Base-by-base conservation (phyloP, 495 filamentous ascomycete genomes). In the Hypoxylon fragiforme region DNA sequence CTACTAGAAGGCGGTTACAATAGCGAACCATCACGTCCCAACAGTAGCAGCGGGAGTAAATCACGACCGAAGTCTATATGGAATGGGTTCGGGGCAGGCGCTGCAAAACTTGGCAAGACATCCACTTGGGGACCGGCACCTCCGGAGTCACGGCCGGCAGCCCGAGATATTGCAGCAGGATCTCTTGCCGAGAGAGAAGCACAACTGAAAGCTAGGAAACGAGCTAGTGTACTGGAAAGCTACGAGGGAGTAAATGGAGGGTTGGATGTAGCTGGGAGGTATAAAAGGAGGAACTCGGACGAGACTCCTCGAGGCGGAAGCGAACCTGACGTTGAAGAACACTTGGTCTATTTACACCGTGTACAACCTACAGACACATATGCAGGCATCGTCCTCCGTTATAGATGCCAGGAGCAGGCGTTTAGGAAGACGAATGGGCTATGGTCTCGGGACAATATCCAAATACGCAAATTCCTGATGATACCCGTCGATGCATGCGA, bases 371-470 rank as follows among this genome's bases (percentile, higher is more conserved):
- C 79, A 22, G 95, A 97, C 64, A 96, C 89, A 9, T 83, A 96
- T 50, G 90, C 90, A 1, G 92, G 94, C 2, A 85, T 98, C 14
- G 87, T 89, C 19, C 89, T 98, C 35, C 87, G 84, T 54, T 98
- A 94, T 70, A 87, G 87, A 56, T 96, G 91, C 62, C 82, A 86
- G 51, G 79, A 88, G 37, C 84, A 87, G 20, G 77, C 88, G 0
- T 88, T 98, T 50, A 74, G 87, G 18, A 91, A 90, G 65, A 88
- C 90, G 19, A 98, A 98, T 64, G 83, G 92, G 13, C 81, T 98
- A 59, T 97, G 94, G 94, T 89, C 90, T 6, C 89, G 89, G 51
- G 95, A 97, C 66, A 86, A 81, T 47, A 87, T 96, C 28, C 92
- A 96, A 65, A 81, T 83, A 44, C 84, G 91, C 32, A 89, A 90